Percentiles rank a stretch among this genome's conserved stretches.
Evolutionary conservation across 2,329 filamentous ascomycete genomes (phyloP).

Genomic region (Aspergillus terreus): DNA sequence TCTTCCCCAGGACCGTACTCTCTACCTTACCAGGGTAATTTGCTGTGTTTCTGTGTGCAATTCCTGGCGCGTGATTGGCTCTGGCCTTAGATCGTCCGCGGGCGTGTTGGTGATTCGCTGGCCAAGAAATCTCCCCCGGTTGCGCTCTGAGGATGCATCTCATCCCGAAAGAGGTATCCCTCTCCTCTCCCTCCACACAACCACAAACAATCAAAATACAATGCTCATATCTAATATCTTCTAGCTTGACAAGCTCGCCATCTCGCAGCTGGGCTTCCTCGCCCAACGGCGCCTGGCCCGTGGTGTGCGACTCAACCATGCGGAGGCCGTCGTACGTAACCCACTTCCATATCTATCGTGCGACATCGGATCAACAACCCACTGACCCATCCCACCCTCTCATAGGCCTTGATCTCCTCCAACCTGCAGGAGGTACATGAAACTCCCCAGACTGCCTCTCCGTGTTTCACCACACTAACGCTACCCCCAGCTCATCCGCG

Average conservation of each 20-base stretch:
- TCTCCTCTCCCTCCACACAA: neutral
- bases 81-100: slow-evolving; percentile 4
- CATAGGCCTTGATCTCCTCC: slow-evolving; percentile 61
- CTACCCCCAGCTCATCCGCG: slow-evolving; percentile 69
- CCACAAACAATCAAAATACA: neutral
- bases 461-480: slow-evolving; percentile 4
- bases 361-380: neutral
- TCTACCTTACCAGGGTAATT: too few relatives aligned
- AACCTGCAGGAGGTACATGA: slow-evolving; percentile 74
- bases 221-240: neutral
- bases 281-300: slow-evolving; percentile 85
- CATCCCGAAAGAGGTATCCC: slow-evolving; percentile 43
- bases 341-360: neutral
- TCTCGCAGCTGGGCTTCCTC: slow-evolving; percentile 81
- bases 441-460: neutral
- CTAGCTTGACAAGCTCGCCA: slow-evolving; percentile 95
- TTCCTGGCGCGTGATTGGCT: slow-evolving; percentile 11
- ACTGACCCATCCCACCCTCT: slow-evolving; percentile 9
- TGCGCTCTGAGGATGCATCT: slow-evolving; percentile 39
- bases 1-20: neutral
- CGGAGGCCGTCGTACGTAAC: slow-evolving; percentile 69
- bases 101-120: slow-evolving; percentile 11
- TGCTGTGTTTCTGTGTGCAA: neutral
- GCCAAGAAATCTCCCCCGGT: slow-evolving; percentile 8
- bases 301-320: slow-evolving; percentile 84